These are phyloP conservation scores for Evernia prunastri DNA, from an alignment of 495 filamentous ascomycete genomes.

Conservation along the genomic window DNA sequence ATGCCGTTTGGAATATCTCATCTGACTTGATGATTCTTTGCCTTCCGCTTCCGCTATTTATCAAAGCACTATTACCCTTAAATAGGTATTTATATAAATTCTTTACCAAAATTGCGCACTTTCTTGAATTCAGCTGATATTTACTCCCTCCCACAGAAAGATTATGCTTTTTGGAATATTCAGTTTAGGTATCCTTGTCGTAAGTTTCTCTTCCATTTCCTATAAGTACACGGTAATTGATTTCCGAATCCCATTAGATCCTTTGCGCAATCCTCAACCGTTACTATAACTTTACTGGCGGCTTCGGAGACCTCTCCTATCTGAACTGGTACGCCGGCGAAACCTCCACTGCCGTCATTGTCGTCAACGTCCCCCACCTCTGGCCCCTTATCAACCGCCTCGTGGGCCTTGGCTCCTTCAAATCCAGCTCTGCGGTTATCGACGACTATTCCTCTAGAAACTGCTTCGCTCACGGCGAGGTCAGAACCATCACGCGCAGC, in stretches of 20 bases:
- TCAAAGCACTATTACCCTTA: too few relatives aligned
- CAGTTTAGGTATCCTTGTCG: slow-evolving; percentile 51
- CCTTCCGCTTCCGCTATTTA: too few relatives aligned
- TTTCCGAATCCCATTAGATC: too few relatives aligned
- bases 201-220: slow-evolving; percentile 52
- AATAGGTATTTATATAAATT: too few relatives aligned
- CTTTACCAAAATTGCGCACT: too few relatives aligned
- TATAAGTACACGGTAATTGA: slow-evolving; percentile 29
- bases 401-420: slow-evolving; percentile 45
- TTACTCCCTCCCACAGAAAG: too few relatives aligned
- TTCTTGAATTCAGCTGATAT: too few relatives aligned
- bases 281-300: slow-evolving; percentile 52
- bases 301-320: slow-evolving; percentile 48
- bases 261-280: slow-evolving; percentile 57
- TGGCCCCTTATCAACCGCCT: slow-evolving; percentile 50
- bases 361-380: too few relatives aligned
- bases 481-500: neutral
- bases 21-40: slow-evolving; percentile 56
- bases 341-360: slow-evolving; percentile 53
- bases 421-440: slow-evolving; percentile 16
- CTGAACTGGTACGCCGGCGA: slow-evolving; percentile 63
- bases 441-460: slow-evolving; percentile 1
- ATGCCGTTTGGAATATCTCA: too few relatives aligned
- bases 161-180: slow-evolving; percentile 41
- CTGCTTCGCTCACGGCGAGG: neutral